Percentiles rank a stretch among this genome's conserved stretches.
These are phyloP conservation scores for Diplodia scrobiculata DNA, from an alignment of 2,329 filamentous ascomycete species.

Conservation along the genomic window DNA sequence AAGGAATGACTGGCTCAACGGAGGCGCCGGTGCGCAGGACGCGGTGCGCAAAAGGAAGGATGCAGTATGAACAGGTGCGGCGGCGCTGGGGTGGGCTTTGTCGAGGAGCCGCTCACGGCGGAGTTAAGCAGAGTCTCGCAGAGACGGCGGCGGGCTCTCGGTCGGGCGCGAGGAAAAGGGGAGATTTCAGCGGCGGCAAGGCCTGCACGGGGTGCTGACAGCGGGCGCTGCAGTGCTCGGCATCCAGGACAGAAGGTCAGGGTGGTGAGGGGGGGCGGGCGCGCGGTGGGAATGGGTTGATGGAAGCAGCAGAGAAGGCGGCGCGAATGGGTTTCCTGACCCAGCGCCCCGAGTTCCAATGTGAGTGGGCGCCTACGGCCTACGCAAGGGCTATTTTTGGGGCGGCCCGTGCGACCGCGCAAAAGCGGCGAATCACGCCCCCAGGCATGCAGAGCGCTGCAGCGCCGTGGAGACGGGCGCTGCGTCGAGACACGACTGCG, in stretches of 20 bases:
- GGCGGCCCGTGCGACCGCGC: not conserved
- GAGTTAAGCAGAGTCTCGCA: slow-evolving; percentile 30
- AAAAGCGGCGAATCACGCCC: slow-evolving; percentile 21
- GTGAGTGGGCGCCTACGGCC: slow-evolving; percentile 8
- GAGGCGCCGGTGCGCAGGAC: slow-evolving; percentile 29
- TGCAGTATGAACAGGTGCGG: slow-evolving; percentile 15
- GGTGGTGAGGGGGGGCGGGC: slow-evolving; percentile 18
- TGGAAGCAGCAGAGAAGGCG: slow-evolving; percentile 26
- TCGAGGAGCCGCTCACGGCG: slow-evolving; percentile 14
- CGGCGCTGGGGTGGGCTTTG: slow-evolving; percentile 5
- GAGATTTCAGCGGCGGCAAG: slow-evolving; percentile 22
- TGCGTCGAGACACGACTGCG: slow-evolving; percentile 25
- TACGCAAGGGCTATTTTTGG: slow-evolving; percentile 11
- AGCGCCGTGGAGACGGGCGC: slow-evolving; percentile 26
- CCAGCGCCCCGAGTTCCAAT: slow-evolving; percentile 1
- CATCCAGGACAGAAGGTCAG: slow-evolving; percentile 27
- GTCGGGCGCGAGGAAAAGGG: slow-evolving; percentile 21
- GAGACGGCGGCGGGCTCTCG: slow-evolving; percentile 29
- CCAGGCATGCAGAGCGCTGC: slow-evolving; percentile 26
- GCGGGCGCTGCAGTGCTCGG: slow-evolving; percentile 20
- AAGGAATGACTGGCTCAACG: slow-evolving; percentile 42
- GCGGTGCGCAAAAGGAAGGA: slow-evolving; percentile 37
- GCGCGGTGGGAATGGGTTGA: slow-evolving; percentile 23
- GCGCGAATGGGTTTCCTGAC: slow-evolving; percentile 13
- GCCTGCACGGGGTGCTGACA: slow-evolving; percentile 29